These are phyloP conservation scores for Sarocladium kiliense DNA, from an alignment of 2,329 filamentous ascomycete genomes.

Conservation along the genomic window DNA sequence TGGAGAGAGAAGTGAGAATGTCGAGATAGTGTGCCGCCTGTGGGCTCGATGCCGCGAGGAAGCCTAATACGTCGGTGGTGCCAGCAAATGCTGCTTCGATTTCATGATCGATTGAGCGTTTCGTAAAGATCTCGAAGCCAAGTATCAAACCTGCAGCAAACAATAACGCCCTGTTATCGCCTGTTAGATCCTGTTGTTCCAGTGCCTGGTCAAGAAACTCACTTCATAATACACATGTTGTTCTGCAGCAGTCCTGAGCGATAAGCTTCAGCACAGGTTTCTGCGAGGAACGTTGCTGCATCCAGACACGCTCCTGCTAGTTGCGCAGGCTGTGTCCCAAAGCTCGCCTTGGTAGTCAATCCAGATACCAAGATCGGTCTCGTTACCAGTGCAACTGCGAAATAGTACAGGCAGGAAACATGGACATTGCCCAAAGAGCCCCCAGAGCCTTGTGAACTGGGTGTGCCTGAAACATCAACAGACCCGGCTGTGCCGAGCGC, in stretches of 20 bases:
- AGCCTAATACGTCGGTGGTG: constrained; percentile 43
- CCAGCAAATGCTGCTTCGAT: constrained; percentile 44
- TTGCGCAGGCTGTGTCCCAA: constrained; percentile 20
- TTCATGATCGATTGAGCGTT: constrained; percentile 36
- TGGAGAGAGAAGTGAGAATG: constrained; percentile 43
- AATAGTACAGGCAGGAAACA: constrained; percentile 53
- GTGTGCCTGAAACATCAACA: not conserved
- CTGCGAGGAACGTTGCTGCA: constrained; percentile 48
- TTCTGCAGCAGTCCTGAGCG: constrained; percentile 38
- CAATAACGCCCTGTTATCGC: constrained; percentile 29
- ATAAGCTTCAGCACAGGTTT: constrained; percentile 45
- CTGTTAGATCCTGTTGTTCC: constrained; percentile 26
- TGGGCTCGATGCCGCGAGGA: constrained; percentile 42
- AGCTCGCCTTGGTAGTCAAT: constrained; percentile 33
- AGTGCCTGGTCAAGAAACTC: constrained; percentile 17
- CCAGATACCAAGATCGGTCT: constrained; percentile 49
- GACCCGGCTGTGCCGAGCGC: constrained; percentile 13
- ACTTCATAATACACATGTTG: constrained; percentile 58
- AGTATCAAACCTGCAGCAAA: constrained; percentile 54
- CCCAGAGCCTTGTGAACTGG: not conserved
- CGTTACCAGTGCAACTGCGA: constrained; percentile 52
- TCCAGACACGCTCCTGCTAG: constrained; percentile 50
- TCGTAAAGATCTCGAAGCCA: constrained; percentile 49
- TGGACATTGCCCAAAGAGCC: constrained; percentile 43
- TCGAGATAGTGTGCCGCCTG: constrained; percentile 54